Evolutionary conservation across 805 yeast genomes (phyloP), one percentile per base, ranked within the genome.

Genomic region (Ogataea henricii): DNA sequence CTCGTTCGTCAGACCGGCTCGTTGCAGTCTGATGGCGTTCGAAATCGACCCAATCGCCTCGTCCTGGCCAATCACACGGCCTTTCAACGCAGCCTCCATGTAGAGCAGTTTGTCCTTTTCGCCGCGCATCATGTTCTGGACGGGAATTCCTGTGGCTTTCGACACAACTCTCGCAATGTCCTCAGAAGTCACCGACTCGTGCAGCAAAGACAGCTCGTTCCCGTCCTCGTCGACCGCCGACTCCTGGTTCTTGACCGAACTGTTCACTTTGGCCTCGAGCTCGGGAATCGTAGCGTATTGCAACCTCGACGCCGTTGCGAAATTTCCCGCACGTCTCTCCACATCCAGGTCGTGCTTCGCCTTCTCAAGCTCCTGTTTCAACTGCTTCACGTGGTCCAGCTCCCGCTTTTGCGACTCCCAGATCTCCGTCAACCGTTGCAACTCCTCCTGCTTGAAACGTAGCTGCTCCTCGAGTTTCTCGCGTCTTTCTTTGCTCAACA

Each of bases 141-240:
- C 88, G 6, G 99, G 99, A 37, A 92, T 90, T 32, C 98, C 98
- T 0, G 99, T 92, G 86, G 94, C 90, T 55, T 89, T 83, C 12
- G 96, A 85, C 10, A 92, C 87, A 6, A 92, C 99, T 51, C 82
- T 77, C 0, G 97, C 95, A 56, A 92, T 94, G 67, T 92, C 99
- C 55, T 91, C 96, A 2, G 96, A 79, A 0, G 97, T 87, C 3
- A 92, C 98, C 0, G 96, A 82, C 56, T 94, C 99, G 67, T 92
- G 98, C 16, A 89, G 71, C 46, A 89, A 68, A 6, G 51, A 47
- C 1, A 70, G 53, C 12, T 57, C 61, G 55, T 57, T 47, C 47
- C 63, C 55, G 13, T 54, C 56, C 13, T 63, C 68, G 36, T 73
- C 78, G 3, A 55, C 59, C 13, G 64, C 68, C 3, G 46, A 40